Base-by-base conservation (phyloP, 148 eudicot species). In the Vaccinium macrocarpon region DNA sequence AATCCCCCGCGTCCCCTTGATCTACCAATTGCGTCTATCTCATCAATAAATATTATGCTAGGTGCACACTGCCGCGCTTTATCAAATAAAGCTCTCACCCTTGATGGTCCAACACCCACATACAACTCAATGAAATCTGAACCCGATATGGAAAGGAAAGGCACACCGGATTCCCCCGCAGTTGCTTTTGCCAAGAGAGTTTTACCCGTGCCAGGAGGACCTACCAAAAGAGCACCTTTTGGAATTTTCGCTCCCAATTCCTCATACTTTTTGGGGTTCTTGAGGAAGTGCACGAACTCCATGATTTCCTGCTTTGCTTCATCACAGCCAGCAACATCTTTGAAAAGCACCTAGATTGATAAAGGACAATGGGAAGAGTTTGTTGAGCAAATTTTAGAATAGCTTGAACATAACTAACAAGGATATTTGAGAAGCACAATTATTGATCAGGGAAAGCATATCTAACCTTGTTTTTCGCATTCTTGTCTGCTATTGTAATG, bases 121-220 rank as follows among this genome's bases (percentile, higher is more conserved):
- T 91, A 93, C 95, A 91, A 89, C 66, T 93, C 95, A 90, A 91
- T 86, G 83, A 93, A 93, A 84, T 91, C 95, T 18, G 93, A 91
- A 25, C 90, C 95, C n/a, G 94, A 89, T 77, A 92, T 89, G 8
- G 94, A 91, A 13, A 93, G 83, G 53, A 93, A 93, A 61, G 94
- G 94, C 46, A 93, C 94, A 51, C 81, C 90, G 53, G 93, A 89
- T 84, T 93, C 95, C 23, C 95, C 95, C 2, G 95, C 95, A 71
- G 92, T 90, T 50, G 95, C 92, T 85, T 90, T 90, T 13, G 93
- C 93, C 16, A 93, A 91, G 77, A 93, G 92, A 8, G 93, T 93
- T 83, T 93, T 93, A 2, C 95, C 95, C 6, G 95, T 93, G 12
- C 94, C 95, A 18, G 95, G 93, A 80, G 95, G 93, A 10, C 95